A percentile compares a stretch with the other conserved stretches of the same genome.
Evolutionary conservation across 345 rosid species (phyloP).

Genomic region (Aquilaria malaccensis): DNA sequence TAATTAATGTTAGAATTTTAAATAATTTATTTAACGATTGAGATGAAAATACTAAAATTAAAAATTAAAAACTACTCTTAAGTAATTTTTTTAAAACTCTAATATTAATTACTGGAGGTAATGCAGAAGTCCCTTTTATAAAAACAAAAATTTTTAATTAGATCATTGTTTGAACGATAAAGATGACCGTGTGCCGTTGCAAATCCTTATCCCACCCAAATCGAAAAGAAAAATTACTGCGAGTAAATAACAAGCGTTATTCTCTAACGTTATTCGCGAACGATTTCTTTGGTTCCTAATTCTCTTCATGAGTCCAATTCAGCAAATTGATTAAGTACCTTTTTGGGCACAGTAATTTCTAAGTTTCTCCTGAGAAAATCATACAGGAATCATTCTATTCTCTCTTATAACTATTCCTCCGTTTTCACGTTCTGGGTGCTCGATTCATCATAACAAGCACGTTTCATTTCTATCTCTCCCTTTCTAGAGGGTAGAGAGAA

Average conservation of each 20-base stretch:
- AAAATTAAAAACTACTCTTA: too few relatives aligned
- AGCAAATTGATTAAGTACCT: neutral
- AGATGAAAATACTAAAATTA: too few relatives aligned
- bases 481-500: neutral
- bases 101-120: too few relatives aligned
- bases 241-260: too few relatives aligned
- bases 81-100: too few relatives aligned
- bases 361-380: neutral
- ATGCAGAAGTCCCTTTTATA: too few relatives aligned
- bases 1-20: too few relatives aligned
- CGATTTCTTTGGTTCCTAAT: constrained; percentile 1
- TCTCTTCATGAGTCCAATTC: constrained; percentile 10
- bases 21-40: too few relatives aligned
- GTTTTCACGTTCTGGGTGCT: constrained; percentile 5
- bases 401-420: constrained; percentile 3
- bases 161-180: too few relatives aligned
- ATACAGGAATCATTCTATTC: neutral
- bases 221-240: neutral
- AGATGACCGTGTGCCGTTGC: neutral
- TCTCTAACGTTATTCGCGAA: constrained; percentile 1
- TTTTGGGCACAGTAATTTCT: neutral
- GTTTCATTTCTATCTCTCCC: neutral
- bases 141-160: too few relatives aligned
- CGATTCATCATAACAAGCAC: neutral
- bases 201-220: neutral